These are phyloP conservation scores for Ceratobasidium sp. DNA, from an alignment of 1,284 basidiomycete species.

Conservation along the genomic window DNA sequence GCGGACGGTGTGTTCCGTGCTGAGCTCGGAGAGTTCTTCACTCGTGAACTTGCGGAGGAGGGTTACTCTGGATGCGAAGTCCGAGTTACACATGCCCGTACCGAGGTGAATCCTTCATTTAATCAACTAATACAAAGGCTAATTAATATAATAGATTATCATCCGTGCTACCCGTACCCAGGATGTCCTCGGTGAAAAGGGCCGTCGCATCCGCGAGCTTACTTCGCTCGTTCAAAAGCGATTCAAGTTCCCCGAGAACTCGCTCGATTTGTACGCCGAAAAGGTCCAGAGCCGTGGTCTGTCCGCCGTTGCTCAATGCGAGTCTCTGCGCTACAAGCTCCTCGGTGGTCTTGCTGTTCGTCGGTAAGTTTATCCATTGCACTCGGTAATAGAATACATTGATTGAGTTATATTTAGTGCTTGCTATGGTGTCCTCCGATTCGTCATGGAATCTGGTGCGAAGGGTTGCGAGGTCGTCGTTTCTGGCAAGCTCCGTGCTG, in stretches of 20 bases:
- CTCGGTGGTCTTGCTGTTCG: conserved; percentile 99
- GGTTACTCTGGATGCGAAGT: conserved; percentile 99
- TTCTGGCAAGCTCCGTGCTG: conserved; percentile 99
- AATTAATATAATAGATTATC: conserved; percentile 75
- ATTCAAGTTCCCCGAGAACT: conserved; percentile 99
- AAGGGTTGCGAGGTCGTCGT: conserved; percentile 99
- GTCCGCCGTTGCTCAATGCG: conserved; percentile 98
- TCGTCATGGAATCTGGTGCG: conserved; percentile 99
- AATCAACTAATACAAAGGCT: conserved; percentile 19
- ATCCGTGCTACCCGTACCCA: conserved; percentile 99
- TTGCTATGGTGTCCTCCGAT: conserved; percentile 99
- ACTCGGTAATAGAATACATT: conserved; percentile 13
- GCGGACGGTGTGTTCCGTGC: conserved; percentile 99
- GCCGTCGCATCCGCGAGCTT: conserved; percentile 98
- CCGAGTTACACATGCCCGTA: conserved; percentile 98
- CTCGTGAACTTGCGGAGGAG: conserved; percentile 98
- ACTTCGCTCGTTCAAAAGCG: conserved; percentile 99
- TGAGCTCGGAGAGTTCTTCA: conserved; percentile 98
- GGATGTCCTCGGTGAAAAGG: conserved; percentile 99
- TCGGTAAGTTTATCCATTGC: conserved; percentile 62
- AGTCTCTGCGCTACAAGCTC: conserved; percentile 98
- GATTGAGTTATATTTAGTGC: conserved; percentile 62
- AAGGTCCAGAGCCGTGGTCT: conserved; percentile 99
- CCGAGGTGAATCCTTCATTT: conserved; percentile 67
- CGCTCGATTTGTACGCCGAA: conserved; percentile 98